Evolutionary conservation across 352 stramenopile genomes (phyloP), one percentile per base, ranked within the genome.

Genomic region (Pythium brachiatum): DNA sequence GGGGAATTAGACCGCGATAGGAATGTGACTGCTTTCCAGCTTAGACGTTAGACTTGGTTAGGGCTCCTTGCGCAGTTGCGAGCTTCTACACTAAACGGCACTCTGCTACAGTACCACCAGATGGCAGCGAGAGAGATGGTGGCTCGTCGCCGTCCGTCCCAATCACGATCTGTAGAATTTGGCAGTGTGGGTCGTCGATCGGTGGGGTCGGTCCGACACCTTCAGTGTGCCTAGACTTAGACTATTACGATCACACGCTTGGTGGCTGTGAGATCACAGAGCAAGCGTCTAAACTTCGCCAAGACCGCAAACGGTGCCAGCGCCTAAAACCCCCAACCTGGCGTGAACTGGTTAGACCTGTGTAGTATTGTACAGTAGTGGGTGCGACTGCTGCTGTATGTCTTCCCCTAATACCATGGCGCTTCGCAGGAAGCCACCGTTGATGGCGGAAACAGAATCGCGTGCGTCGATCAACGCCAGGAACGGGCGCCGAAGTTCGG

Each of bases 391-490:
- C 16, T 3, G 34, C n/a, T n/a, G n/a, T n/a, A n/a, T n/a, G n/a
- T n/a, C n/a, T 3, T 7, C 34, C 34, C 12, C 34, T 39, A 39
- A 15, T 39, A 39, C 34, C 3, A 44, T 3, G 36, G 13, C 36
- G 34, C 34, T 39, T 39, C 34, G 34, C 34, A 39, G 12, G 34
- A 39, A 39, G 34, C 36, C 36, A 20, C 36, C 36, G 36, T 12
- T 7, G 36, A 44, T 44, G 39, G 39, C 39, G 39, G 39, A 47
- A 47, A 18, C 39, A 47, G 39, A 47, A 47, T 47, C 39, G 39
- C 39, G 39, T 47, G 39, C 39, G 39, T 47, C 39, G 18, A 13
- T 7, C 39, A 18, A 9, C 16, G 18, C 38, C 39, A 26, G 39
- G 39, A 47, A 47, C 39, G 7, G 39, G 39, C 39, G 39, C 39